Evolutionary conservation across 2,329 filamentous ascomycete genomes (phyloP), one percentile per base, ranked within the genome.

Genomic region (Aspergillus bombycis): DNA sequence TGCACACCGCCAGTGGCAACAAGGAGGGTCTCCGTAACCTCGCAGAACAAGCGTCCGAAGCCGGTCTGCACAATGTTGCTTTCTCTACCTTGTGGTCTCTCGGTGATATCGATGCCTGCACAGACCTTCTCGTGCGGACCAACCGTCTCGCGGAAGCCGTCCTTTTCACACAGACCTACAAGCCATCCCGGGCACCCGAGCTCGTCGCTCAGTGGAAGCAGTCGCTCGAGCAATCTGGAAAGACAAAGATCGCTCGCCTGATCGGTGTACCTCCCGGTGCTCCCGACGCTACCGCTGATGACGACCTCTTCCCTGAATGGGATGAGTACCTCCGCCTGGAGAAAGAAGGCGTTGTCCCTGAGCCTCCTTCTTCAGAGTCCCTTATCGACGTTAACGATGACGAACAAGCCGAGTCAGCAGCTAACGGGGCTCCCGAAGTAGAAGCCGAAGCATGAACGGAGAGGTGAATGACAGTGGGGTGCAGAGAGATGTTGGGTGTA

Each of bases 281-380:
- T 64, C 80, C 79, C 3, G 84, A 85, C 64, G 65, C 72, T 41
- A 62, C 68, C n/a, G 66, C 82, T 8, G 86, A 88, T 65, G 91
- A 91, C 46, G 94, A 96, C 3, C 85, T 99, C 70, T 99, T 99
- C 81, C 94, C 94, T 0, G 93, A 97, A 73, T 99, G 95, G 95
- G 91, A 97, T 5, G 91, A 95, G 78, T 97, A 92, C 83, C 76
- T 98, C 70, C 85, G 86, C 73, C 76, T 97, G 66, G 95, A 98
- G 82, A 86, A 85, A 63, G 89, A 93, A 71, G 91, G 91, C 3
- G 84, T 83, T 4, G 75, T 79, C 68, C 62, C 78, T 68, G 66
- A 81, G 72, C 71, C 74, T 62, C 69, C 77, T 64, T 72, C 74
- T 23, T 75, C 78, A 50, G 75, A 74, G 58, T 76, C 77, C 61